Evolutionary conservation across 176 grass and related monocot species (phyloP).

Genomic region (Ananas comosus): DNA sequence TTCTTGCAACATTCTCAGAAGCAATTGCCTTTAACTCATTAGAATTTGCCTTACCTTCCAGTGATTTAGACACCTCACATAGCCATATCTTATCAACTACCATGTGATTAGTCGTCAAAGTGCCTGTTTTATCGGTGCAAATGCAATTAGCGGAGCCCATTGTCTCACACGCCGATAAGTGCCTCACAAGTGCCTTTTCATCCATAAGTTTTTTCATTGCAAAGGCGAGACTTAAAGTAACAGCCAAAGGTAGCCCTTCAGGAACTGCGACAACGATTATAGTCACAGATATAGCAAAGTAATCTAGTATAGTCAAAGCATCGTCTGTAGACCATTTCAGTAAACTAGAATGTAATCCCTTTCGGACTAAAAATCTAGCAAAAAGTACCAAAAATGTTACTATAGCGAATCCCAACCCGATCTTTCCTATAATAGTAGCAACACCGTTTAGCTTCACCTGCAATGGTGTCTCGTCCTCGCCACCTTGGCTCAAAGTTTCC

Average conservation of each 20-base stretch:
- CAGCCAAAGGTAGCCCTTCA: slow-evolving; percentile 82
- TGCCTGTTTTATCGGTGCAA: slow-evolving; percentile 94
- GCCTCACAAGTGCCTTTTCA: slow-evolving; percentile 78
- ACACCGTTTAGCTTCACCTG: slow-evolving; percentile 98
- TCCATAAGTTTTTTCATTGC: slow-evolving; percentile 98
- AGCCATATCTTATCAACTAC: slow-evolving; percentile 87
- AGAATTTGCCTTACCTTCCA: slow-evolving; percentile 36
- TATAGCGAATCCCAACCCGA: slow-evolving; percentile 69
- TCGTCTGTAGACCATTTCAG: slow-evolving; percentile 41
- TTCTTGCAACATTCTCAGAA: slow-evolving; percentile 41
- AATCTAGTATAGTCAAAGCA: slow-evolving; percentile 69
- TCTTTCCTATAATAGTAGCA: slow-evolving; percentile 96
- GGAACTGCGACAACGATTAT: slow-evolving; percentile 94
- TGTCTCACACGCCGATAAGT: slow-evolving; percentile 92
- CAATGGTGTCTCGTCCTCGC: slow-evolving; percentile 91
- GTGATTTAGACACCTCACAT: slow-evolving; percentile 38
- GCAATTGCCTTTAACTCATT: slow-evolving; percentile 30
- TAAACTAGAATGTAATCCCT: slow-evolving; percentile 33
- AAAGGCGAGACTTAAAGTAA: slow-evolving; percentile 91
- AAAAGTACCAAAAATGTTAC: slow-evolving; percentile 75
- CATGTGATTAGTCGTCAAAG: slow-evolving; percentile 95
- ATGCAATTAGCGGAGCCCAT: slow-evolving; percentile 97
- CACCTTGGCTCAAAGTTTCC: slow-evolving; percentile 81
- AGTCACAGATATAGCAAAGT: slow-evolving; percentile 78
- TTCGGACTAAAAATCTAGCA: slow-evolving; percentile 44